Conservation (phyloP, 169 alveolate genomes). For the Plasmodium malariae region DNA sequence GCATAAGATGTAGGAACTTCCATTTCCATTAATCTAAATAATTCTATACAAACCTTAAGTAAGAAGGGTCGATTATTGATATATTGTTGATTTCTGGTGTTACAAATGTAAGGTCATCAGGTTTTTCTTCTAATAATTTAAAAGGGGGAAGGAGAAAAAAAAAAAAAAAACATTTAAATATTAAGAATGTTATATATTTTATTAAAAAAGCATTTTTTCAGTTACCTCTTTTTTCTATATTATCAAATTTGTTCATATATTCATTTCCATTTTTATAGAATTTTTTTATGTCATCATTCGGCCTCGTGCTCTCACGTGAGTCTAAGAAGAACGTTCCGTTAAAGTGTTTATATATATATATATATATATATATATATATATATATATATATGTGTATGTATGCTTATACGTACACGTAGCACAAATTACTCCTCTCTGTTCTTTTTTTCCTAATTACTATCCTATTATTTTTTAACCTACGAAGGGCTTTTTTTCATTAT, state of each 20-base stretch:
- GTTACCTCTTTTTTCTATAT: slow-evolving; percentile 53
- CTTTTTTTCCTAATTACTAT: not conserved
- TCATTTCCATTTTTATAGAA: slow-evolving; percentile 13
- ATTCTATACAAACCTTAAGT: slow-evolving; percentile 29
- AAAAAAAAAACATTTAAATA: not conserved
- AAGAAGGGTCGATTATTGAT: slow-evolving; percentile 35
- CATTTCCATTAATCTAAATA: not conserved
- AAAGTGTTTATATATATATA: slow-evolving; percentile 8
- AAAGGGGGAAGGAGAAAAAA: not conserved
- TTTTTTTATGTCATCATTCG: slow-evolving; percentile 11
- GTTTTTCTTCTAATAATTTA: slow-evolving; percentile 16
- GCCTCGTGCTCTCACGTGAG: not conserved
- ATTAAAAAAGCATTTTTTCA: not conserved
- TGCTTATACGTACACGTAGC: not conserved
- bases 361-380: slow-evolving; percentile 10
- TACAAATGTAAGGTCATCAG: slow-evolving; percentile 17
- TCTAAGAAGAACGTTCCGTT: not conserved
- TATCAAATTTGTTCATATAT: slow-evolving; percentile 47
- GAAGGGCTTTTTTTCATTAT: not conserved
- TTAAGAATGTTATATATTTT: not conserved
- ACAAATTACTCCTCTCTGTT: not conserved
- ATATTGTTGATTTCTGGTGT: not conserved
- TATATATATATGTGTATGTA: not conserved
- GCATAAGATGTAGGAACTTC: not conserved
- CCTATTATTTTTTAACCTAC: slow-evolving; percentile 5